These are phyloP conservation scores for Aurifilum marmelostoma DNA, from an alignment of 2,329 filamentous ascomycete species.

Conservation along the genomic window DNA sequence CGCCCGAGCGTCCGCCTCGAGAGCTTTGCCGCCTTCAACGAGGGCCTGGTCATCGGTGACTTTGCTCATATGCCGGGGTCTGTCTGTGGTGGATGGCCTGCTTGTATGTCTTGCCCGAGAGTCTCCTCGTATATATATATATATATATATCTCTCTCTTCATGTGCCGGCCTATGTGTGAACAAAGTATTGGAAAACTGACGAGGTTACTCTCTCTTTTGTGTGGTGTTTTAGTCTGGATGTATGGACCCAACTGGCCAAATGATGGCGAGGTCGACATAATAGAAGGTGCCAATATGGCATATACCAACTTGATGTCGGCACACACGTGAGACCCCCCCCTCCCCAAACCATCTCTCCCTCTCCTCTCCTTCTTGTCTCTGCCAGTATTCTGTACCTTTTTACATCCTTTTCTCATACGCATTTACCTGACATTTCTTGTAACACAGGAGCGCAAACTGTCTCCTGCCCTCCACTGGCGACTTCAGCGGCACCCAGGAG, in stretches of 20 bases:
- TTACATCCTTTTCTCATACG: too few relatives aligned
- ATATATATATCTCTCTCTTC: too few relatives aligned
- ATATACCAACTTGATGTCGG: constrained; percentile 62
- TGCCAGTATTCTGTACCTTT: too few relatives aligned
- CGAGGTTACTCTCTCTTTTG: background rate
- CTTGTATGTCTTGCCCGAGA: constrained; percentile 17
- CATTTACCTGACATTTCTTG: background rate
- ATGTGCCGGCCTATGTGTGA: background rate
- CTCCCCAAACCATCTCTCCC: too few relatives aligned
- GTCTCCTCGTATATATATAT: too few relatives aligned
- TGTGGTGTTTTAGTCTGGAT: constrained; percentile 48
- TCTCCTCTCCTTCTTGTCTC: background rate
- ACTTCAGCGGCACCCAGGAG: constrained; percentile 35
- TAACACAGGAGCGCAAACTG: constrained; percentile 28
- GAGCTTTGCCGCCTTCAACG: constrained; percentile 49
- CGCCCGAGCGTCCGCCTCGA: constrained; percentile 51
- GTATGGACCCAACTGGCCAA: constrained; percentile 62
- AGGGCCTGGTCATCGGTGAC: constrained; percentile 51
- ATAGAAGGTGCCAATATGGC: constrained; percentile 70
- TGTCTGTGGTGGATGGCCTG: constrained; percentile 53
- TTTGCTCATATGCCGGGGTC: constrained; percentile 55
- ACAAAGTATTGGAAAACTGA: too few relatives aligned
- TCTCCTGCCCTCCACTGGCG: constrained; percentile 5
- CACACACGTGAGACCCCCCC: constrained; percentile 52
- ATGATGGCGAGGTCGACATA: constrained; percentile 68